Evolutionary conservation across 305 asterid species (phyloP), one percentile per base, ranked within the genome.

Genomic region (Nicotiana rustica): DNA sequence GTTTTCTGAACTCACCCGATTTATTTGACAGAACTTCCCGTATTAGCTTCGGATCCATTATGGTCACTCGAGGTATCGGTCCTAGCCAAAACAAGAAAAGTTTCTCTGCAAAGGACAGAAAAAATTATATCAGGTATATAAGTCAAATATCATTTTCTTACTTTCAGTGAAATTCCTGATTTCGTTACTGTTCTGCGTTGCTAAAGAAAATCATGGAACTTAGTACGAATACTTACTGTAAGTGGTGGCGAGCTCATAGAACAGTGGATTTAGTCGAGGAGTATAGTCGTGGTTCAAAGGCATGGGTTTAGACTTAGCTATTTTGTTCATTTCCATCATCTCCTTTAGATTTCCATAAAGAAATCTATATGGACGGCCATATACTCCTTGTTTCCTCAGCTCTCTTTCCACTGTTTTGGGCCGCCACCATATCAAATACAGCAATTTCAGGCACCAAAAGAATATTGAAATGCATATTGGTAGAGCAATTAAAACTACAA

Each of bases 11-110:
- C 49, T 15, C 66, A 17, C 80, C 80, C 1, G 49, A 76, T 76
- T 79, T 62, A 36, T 91, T 91, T 18, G 75, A 52, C 52, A 84
- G 41, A 7, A 87, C 83, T 82, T 87, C 92, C 80, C 79, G 88
- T 18, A 89, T 82, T 6, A 84, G 84, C 35, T 86, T 89, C 0
- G 93, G 87, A 2, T 91, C 91, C 31, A 82, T 66, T 76, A 91
- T 67, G 59, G 88, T 76, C 6, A 89, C 82, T 0, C 82, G 7
- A 4, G 92, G 90, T 6, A 2, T 86, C n/a, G 88, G 85, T 31
- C 92, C 94, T 5, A 85, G 8, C 94, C 94, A 91, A 55, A 76
- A 76, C 6, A 81, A 3, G 66, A 83, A 87, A 4, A 82, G 78
- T n/a, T 85, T 86, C 55, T 84, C 84, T 79, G 57, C 82, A 61